Percentiles rank a stretch among this genome's conserved stretches.
Evolutionary conservation across 139 green algal genomes (phyloP).

Genomic region (Micromonas commoda): DNA sequence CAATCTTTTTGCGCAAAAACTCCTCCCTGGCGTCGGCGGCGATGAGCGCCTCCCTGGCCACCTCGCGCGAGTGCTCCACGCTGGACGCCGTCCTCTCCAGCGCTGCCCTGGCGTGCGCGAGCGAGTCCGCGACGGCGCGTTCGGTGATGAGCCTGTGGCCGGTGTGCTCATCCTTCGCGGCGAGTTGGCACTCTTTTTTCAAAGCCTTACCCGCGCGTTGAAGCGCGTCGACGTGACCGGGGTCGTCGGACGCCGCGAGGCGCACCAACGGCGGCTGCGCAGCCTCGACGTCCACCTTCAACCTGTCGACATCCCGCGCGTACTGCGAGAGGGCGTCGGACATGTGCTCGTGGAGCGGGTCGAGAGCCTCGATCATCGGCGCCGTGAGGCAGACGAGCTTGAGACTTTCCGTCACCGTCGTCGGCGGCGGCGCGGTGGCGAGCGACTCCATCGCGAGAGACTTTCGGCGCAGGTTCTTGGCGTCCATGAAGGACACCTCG

Average conservation of each 20-base stretch:
- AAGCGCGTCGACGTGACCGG: background rate
- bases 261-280: constrained; percentile 13
- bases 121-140: background rate
- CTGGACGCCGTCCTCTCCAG: background rate
- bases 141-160: background rate
- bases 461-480: constrained; percentile 15
- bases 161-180: constrained; percentile 5
- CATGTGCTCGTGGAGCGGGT: constrained; percentile 8
- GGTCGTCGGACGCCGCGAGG: constrained; percentile 16
- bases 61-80: background rate
- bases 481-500: constrained; percentile 16
- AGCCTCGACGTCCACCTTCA: background rate
- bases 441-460: constrained; percentile 8
- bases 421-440: background rate
- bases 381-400: constrained; percentile 7
- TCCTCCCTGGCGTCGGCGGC: background rate
- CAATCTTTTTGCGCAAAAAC: background rate
- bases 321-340: background rate
- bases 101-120: background rate
- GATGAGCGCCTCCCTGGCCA: background rate
- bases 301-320: background rate
- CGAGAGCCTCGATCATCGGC: constrained; percentile 20
- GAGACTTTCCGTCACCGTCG: background rate
- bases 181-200: constrained; percentile 22
- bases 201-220: constrained; percentile 4